Conservation (phyloP, 345 rosid genomes). For the Garcia nutans region DNA sequence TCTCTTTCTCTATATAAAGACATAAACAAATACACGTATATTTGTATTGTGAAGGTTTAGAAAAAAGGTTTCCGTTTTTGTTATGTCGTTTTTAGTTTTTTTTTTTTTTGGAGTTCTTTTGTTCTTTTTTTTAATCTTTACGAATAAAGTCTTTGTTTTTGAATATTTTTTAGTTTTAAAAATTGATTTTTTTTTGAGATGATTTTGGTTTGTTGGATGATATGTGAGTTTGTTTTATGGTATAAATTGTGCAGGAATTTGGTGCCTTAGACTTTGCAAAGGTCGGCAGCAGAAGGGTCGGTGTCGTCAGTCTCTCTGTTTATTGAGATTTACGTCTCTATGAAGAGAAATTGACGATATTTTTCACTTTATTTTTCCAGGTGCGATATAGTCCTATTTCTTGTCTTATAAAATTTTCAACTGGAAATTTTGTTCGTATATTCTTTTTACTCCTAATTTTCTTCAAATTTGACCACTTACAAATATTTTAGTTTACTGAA, state of each 20-base stretch:
- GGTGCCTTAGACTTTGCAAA: background rate
- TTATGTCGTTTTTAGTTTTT: background rate
- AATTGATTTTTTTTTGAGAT: no score
- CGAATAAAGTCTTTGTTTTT: background rate
- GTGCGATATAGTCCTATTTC: background rate
- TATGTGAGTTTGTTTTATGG: background rate
- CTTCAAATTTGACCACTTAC: no score
- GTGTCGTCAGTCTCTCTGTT: background rate
- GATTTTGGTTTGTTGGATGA: background rate
- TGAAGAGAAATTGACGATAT: conserved; percentile 4
- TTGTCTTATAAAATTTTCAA: background rate
- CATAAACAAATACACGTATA: background rate
- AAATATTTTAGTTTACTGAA: no score
- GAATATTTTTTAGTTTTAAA: background rate
- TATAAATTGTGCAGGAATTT: conserved; percentile 3
- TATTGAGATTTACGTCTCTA: conserved; percentile 2
- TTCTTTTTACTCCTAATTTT: no score
- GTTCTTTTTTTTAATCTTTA: background rate
- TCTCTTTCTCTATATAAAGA: no score
- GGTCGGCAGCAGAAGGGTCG: conserved; percentile 2
- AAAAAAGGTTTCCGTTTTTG: background rate
- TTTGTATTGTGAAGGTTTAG: background rate
- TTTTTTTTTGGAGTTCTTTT: background rate
- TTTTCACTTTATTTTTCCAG: background rate
- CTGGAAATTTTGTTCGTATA: background rate